Base-by-base conservation (phyloP, 1,139 yeast genomes). In the Scheffersomyces quercinus region DNA sequence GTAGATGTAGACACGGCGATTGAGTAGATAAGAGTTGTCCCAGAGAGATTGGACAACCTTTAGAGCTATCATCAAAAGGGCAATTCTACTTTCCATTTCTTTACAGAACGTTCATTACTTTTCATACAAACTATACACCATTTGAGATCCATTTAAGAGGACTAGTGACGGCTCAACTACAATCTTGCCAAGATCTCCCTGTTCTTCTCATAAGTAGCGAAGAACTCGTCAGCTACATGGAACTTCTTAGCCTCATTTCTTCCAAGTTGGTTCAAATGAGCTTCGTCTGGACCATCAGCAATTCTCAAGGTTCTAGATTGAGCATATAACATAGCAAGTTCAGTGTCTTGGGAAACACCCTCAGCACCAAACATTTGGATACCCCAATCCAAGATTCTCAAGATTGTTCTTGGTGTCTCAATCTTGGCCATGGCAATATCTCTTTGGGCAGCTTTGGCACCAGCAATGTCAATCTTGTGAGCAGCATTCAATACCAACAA, bases 221-320 rank as follows among this genome's bases (percentile, higher is more conserved):
- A 74, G 50, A 59, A 74, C 35, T 56, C 58, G 46, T 70, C 75
- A 15, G 67, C 69, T 13, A 51, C 47, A 5, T 53, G 49, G 41
- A 68, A 71, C 41, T 54, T 54, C 53, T 72, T 72, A 29, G 70
- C 64, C 47, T 75, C 77, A 36, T 65, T 60, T 44, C 80, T 67
- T 9, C 81, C 88, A 53, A 83, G 69, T 62, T 83, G 88, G 51
- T 70, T 68, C 60, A 81, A 67, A 60, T 84, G 88, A 6, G 85
- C 85, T 63, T 83, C 89, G 64, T 83, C 89, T 2, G 90, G 89
- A 7, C 89, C 88, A 59, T 84, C 90, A 13, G 89, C 88, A 47
- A 83, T 80, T 48, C 88, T 69, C 46, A 83, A 71, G 34, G 85
- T 81, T 60, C 89, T 72, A 47, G 79, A 71, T 48, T 65, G 65